Evolutionary conservation across 805 yeast species (phyloP), one percentile per base, ranked within the genome.

Genomic region (Candida cerambycidarum): DNA sequence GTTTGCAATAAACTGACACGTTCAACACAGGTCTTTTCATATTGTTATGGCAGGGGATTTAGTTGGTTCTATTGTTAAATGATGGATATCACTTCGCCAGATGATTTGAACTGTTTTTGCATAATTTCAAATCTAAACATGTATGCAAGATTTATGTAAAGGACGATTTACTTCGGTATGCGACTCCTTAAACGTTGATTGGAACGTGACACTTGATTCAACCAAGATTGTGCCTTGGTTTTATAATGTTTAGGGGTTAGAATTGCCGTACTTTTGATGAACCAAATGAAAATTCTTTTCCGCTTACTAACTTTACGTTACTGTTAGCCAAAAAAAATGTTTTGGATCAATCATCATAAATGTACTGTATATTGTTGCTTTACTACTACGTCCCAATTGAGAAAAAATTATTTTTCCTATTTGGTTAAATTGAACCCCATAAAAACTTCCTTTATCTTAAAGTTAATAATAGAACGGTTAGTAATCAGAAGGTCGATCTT

Each of bases 401-500:
- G 35, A 18, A 18, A 32, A 32, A 32, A n/a, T 31, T 18, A 13
- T 30, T 32, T 32, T 32, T 32, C 35, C 35, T 32, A 32, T 32
- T 32, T 32, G 15, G 35, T 32, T 18, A 32, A 32, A 17, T 32
- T 17, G 18, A 32, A 32, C 35, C 35, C 35, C 18, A 21, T 8
- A 21, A n/a, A n/a, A n/a, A n/a, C n/a, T n/a, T n/a, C n/a, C n/a
- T n/a, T n/a, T n/a, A n/a, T n/a, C n/a, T n/a, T n/a, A n/a, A n/a
- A n/a, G n/a, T n/a, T n/a, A n/a, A n/a, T n/a, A n/a, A n/a, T n/a
- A n/a, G n/a, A n/a, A n/a, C n/a, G n/a, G n/a, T n/a, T n/a, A n/a
- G n/a, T n/a, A n/a, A n/a, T n/a, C n/a, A n/a, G n/a, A n/a, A n/a
- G n/a, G n/a, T n/a, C n/a, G n/a, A n/a, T n/a, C n/a, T n/a, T n/a